phyloP scores from a whole-genome alignment of 2,329 filamentous ascomycete genomes.

The Colletotrichum sp. region DNA sequence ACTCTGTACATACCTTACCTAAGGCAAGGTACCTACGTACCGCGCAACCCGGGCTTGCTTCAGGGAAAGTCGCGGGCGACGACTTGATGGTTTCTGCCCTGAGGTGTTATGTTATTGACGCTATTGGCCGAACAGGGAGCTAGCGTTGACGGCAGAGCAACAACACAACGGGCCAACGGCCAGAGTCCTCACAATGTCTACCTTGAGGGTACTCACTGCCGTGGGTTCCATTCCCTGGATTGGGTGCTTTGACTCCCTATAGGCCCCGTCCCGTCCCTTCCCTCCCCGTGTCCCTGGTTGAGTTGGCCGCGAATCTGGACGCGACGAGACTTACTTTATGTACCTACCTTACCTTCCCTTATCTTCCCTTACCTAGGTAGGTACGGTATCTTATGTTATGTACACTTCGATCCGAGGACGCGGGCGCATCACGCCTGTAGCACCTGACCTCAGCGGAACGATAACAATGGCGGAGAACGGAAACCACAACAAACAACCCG shows the following conservation, averaged over 20 bases:
- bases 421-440: neutral
- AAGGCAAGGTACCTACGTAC: too few species aligned
- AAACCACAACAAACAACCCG: neutral
- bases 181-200: neutral
- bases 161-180: neutral
- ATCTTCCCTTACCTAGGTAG: too few species aligned
- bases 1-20: too few species aligned
- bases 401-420: neutral
- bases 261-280: neutral
- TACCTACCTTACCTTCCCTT: neutral
- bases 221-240: neutral
- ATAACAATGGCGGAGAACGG: neutral
- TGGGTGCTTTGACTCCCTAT: neutral
- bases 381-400: neutral
- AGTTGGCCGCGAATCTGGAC: neutral
- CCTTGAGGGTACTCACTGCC: neutral
- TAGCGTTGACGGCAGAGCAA: conserved; percentile 18
- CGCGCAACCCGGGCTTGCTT: neutral
- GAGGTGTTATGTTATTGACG: neutral
- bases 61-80: neutral
- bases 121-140: neutral
- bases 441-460: neutral
- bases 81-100: neutral
- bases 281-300: neutral
- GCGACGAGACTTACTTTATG: neutral